Evolutionary conservation across 306 rosid species (phyloP), one percentile per base, ranked within the genome.

Genomic region (Datisca glomerata): DNA sequence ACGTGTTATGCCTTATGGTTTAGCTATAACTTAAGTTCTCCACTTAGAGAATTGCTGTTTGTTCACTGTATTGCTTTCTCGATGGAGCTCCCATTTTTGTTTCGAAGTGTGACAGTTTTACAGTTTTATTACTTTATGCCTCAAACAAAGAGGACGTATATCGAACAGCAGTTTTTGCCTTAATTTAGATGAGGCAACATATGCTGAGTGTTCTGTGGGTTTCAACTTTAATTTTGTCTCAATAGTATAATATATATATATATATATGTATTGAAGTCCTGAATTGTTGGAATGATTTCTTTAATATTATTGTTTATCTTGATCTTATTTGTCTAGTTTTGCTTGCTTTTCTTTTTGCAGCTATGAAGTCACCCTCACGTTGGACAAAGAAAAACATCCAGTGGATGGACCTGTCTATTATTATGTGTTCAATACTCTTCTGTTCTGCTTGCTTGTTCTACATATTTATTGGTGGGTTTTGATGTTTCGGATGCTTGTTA

Each of bases 381-480:
- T 84, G 61, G 74, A 86, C 63, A 52, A 21, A 71, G 70, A 61
- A 45, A 75, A 72, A 47, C 70, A 83, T 49, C 8, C 56, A 13
- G 53, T 49, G 45, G 68, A 53, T 22, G 97, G 97, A 58, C 78
- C 95, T 28, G 53, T 84, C 21, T 75, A 71, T 56, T 89, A 83
- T 61, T 89, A 83, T 53, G 51, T 83, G 41, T 89, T 89, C 77
- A 89, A 89, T 51, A 68, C 48, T 68, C 97, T 89, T 50, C 78
- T 89, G 36, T 70, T 43, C 54, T 72, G 78, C 79, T 72, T 83
- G 63, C 80, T 89, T 34, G 75, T 76, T 56, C 49, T 89, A 56
- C 79, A 83, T 55, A 67, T 83, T 52, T 89, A 79, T 64, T 89
- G 97, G 97, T 89, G 95, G 95, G 84, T 83, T 35, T 50, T 89